A percentile compares a stretch with the other conserved stretches of the same genome.
phyloP scores from a whole-genome alignment of 139 green algal genomes.

The Chlorella vulgaris region DNA sequence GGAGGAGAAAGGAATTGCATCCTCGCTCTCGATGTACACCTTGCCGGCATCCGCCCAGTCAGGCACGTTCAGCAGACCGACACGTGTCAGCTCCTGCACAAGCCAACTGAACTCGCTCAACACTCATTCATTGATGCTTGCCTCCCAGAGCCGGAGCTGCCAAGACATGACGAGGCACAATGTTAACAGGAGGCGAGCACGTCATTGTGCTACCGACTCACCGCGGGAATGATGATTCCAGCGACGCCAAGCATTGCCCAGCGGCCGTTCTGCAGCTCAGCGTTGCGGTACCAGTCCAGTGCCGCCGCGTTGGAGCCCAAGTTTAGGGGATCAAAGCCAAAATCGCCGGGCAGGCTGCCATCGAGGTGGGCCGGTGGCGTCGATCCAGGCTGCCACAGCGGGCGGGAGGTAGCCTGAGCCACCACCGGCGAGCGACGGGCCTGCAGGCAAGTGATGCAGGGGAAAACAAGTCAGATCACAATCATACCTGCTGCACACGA shows the following conservation, averaged over 20 bases:
- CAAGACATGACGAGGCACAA: no score
- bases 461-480: no score
- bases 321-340: constrained; percentile 72
- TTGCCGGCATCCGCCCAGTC: constrained; percentile 88
- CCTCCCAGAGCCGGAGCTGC: no score
- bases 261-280: constrained; percentile 89
- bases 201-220: not conserved
- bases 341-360: constrained; percentile 48
- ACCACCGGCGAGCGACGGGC: constrained; percentile 25
- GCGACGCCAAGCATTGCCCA: constrained; percentile 90
- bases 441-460: not conserved
- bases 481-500: no score
- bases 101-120: not conserved
- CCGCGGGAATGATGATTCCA: constrained; percentile 83
- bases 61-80: constrained; percentile 74
- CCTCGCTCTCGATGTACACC: constrained; percentile 54
- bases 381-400: constrained; percentile 49
- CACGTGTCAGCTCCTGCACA: constrained; percentile 74
- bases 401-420: constrained; percentile 33
- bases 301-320: constrained; percentile 80
- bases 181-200: no score
- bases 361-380: constrained; percentile 55
- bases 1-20: constrained; percentile 49
- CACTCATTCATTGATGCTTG: not conserved
- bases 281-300: constrained; percentile 83